Percentiles rank a stretch among this genome's conserved stretches.
These are phyloP conservation scores for Pseudogymnoascus sp. DNA, from an alignment of 2,329 filamentous ascomycete genomes.

Conservation along the genomic window DNA sequence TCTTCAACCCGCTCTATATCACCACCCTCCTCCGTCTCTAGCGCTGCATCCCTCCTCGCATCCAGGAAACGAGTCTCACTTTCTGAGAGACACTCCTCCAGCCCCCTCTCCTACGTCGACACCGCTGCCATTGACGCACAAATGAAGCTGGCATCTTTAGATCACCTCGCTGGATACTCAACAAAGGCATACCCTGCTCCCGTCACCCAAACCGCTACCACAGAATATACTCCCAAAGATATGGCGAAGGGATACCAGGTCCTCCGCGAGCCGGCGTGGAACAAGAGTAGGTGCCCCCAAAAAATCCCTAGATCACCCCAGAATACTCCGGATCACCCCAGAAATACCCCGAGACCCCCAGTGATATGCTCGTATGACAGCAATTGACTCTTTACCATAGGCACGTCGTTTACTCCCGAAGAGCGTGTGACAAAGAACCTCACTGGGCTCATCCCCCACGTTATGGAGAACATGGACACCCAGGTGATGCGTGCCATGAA, in stretches of 20 bases:
- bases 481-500: constrained; percentile 63
- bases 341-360: neutral
- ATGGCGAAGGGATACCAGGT: constrained; percentile 56
- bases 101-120: constrained; percentile 53
- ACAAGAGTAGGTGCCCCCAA: constrained; percentile 48
- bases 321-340: neutral
- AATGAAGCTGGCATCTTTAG: constrained; percentile 55
- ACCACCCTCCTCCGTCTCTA: constrained; percentile 13
- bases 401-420: constrained; percentile 58
- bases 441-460: constrained; percentile 59
- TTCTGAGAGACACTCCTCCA: constrained; percentile 25
- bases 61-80: constrained; percentile 26
- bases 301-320: constrained; percentile 12
- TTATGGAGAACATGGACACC: constrained; percentile 53
- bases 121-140: constrained; percentile 51
- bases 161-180: constrained; percentile 55
- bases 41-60: constrained; percentile 22
- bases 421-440: constrained; percentile 59
- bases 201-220: constrained; percentile 48
- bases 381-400: constrained; percentile 33
- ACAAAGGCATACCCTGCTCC: constrained; percentile 48
- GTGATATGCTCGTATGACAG: constrained; percentile 10
- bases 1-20: constrained; percentile 14
- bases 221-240: constrained; percentile 47
- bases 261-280: constrained; percentile 56